Conservation (phyloP, 768 basidiomycete species). For the Trametes villosa region DNA sequence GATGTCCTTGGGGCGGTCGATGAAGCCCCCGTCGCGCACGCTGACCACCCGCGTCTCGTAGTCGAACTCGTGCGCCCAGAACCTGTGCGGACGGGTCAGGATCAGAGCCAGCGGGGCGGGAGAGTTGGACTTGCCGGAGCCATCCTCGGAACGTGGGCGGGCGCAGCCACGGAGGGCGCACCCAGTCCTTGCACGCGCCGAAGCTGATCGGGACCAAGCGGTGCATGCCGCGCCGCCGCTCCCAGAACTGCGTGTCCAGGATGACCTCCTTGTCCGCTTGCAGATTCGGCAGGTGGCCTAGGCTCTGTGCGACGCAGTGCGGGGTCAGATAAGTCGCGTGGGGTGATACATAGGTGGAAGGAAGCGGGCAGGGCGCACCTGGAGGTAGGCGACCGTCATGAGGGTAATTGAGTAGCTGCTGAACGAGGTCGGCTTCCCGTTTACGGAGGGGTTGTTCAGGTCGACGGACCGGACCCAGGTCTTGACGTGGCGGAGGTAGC, state of each 20-base stretch:
- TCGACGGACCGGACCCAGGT: constrained; percentile 60
- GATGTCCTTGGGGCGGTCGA: constrained; percentile 5
- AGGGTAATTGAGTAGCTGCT: constrained; percentile 65
- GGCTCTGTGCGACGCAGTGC: constrained; percentile 37
- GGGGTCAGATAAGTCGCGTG: neutral
- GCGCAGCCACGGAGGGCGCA: constrained; percentile 19
- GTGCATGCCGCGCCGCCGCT: neutral
- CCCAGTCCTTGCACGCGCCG: constrained; percentile 17
- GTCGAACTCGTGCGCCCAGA: constrained; percentile 47
- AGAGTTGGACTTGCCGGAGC: constrained; percentile 43
- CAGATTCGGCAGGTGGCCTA: constrained; percentile 54
- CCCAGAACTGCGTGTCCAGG: constrained; percentile 38
- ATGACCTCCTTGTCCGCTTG: constrained; percentile 40
- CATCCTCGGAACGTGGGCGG: constrained; percentile 41
- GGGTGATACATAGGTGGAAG: neutral
- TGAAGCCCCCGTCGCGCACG: constrained; percentile 47
- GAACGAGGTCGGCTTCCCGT: constrained; percentile 42
- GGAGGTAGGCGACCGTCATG: constrained; percentile 64
- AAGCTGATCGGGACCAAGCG: constrained; percentile 30
- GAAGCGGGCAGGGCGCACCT: constrained; percentile 42
- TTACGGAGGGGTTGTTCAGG: constrained; percentile 49
- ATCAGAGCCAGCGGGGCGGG: no score
- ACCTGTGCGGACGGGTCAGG: constrained; percentile 36
- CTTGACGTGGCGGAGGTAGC: constrained; percentile 55
- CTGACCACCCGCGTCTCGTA: constrained; percentile 39